Conservation (phyloP, 2,329 filamentous ascomycete species). For the Aspergillus puulaauensis region DNA sequence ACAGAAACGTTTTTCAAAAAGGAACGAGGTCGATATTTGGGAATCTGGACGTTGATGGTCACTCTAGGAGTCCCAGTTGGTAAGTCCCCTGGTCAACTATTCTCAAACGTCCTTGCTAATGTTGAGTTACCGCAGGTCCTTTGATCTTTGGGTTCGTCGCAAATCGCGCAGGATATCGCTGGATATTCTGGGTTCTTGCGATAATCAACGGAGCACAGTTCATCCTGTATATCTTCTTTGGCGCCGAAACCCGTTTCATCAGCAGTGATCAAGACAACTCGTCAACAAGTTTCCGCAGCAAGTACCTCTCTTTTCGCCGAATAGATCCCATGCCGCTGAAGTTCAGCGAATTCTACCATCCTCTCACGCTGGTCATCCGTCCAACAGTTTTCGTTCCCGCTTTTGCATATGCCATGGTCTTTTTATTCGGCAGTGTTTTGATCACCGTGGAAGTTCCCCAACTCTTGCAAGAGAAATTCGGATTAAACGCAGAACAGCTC, state of each 20-base stretch:
- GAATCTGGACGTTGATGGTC: constrained; percentile 56
- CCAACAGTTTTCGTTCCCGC: constrained; percentile 54
- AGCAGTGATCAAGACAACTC: constrained; percentile 24
- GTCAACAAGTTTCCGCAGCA: neutral
- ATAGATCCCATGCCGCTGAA: constrained; percentile 55
- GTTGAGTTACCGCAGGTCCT: constrained; percentile 23
- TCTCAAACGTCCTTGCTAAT: constrained; percentile 8
- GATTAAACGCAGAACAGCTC: constrained; percentile 58
- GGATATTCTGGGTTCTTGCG: constrained; percentile 60
- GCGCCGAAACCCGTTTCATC: constrained; percentile 56
- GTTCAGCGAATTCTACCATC: constrained; percentile 52
- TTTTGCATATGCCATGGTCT: constrained; percentile 58
- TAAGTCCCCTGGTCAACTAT: neutral
- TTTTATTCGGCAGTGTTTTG: constrained; percentile 56
- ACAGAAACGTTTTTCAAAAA: constrained; percentile 59
- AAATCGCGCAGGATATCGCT: constrained; percentile 55
- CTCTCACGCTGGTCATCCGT: constrained; percentile 48
- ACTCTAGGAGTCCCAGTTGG: constrained; percentile 51
- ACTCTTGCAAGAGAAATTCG: constrained; percentile 56
- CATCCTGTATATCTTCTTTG: constrained; percentile 56
- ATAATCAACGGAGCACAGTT: constrained; percentile 61
- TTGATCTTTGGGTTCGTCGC: constrained; percentile 47
- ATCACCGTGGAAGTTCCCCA: constrained; percentile 61
- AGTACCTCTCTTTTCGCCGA: constrained; percentile 46
- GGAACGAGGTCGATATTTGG: constrained; percentile 56